Base-by-base conservation (phyloP, 192 early-diverging fungal species). In the Backusella liffmaniae region DNA sequence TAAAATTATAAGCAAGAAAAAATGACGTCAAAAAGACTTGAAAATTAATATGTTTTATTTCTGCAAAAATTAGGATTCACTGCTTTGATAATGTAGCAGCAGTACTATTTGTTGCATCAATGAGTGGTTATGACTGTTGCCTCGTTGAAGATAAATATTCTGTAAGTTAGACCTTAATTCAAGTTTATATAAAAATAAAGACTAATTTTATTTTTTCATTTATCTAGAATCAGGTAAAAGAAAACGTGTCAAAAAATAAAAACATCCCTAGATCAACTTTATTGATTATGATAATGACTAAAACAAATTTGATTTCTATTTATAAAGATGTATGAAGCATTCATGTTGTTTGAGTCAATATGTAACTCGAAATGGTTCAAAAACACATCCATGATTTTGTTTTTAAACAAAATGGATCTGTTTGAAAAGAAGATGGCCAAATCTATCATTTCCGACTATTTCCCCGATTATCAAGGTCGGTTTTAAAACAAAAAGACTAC, bases 351-450 rank as follows among this genome's bases (percentile, higher is more conserved):
- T 59, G 88, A 87, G 30, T 84, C 84, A 10, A 87, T 89, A 76
- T 86, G 85, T 72, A 89, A 89, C 41, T 88, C 86, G 0, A 79
- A 84, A 76, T 88, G 86, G 87, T 89, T 89, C 70, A 75, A 76
- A 29, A 78, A 82, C 36, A 89, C 88, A 10, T 81, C 85, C 16
- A 88, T 89, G 79, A 89, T 89, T 68, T 56, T 89, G 41, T 89
- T 89, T 68, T 59, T 89, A 77, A 89, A 89, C 79, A 89, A 89
- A 74, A 85, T 87, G 1, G 88, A 89, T 69, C 80, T 89, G 9
- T 89, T 89, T 51, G 78, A 87, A 44, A 36, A 75, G 34, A 89
- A 89, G 51, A 77, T 89, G 16, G 4, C 66, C 9, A 66, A 74
- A 13, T 84, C 88, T 0, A 67, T 75, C 23, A 82, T 89, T 30